A percentile compares a stretch with the other conserved stretches of the same genome.
Evolutionary conservation across 1,284 basidiomycete species (phyloP).

Genomic region (Pulchroboletus neoregius): DNA sequence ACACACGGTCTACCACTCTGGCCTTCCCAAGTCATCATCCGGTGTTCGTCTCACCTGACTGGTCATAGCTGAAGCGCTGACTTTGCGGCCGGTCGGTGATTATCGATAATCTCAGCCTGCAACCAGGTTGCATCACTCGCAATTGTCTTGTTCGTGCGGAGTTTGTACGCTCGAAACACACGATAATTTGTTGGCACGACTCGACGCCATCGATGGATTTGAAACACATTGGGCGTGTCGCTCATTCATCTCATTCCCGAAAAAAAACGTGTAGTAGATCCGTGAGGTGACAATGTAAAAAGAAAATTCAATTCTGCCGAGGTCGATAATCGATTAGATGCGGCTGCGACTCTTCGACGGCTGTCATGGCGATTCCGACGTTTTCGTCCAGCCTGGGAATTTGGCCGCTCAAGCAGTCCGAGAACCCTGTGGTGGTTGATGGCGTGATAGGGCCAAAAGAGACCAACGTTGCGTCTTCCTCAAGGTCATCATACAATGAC

Average conservation of each 20-base stretch:
- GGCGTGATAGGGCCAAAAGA: not conserved
- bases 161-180: not conserved
- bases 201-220: not conserved
- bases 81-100: too few species aligned
- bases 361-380: not conserved
- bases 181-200: not conserved
- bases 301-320: not conserved
- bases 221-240: not conserved
- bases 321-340: slow-evolving; percentile 1
- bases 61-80: too few species aligned
- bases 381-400: not conserved
- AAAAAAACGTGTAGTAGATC: not conserved
- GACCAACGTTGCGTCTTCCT: not conserved
- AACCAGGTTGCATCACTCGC: not conserved
- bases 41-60: too few species aligned
- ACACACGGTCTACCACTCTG: not conserved
- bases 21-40: too few species aligned
- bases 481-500: too few species aligned
- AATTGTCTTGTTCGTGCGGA: not conserved
- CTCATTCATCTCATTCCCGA: not conserved
- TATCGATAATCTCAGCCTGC: not conserved
- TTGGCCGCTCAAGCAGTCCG: not conserved
- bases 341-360: not conserved
- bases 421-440: not conserved
- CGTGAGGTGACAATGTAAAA: not conserved